These are phyloP conservation scores for Coccomyxa sp. DNA, from an alignment of 139 green algal genomes.

Conservation along the genomic window DNA sequence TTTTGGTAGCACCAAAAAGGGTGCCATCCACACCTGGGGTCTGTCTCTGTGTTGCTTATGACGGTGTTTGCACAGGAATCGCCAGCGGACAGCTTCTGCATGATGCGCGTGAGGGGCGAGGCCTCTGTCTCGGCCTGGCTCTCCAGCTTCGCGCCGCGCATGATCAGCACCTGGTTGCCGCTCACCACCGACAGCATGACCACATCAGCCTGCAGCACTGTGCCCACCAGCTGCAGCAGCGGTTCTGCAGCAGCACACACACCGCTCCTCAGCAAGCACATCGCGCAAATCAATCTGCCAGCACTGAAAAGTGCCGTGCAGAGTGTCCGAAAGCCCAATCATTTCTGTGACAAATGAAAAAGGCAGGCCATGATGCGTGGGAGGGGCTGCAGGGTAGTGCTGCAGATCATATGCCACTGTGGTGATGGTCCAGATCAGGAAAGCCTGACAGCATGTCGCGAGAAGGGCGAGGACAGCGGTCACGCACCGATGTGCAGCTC, in stretches of 20 bases:
- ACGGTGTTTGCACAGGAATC: too few species aligned
- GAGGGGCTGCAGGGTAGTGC: too few species aligned
- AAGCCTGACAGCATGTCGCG: not conserved
- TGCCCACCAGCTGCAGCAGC: not conserved
- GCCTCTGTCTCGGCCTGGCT: not conserved
- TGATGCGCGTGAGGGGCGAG: not conserved
- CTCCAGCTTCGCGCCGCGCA: not conserved
- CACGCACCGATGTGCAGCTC: not conserved
- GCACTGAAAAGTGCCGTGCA: not conserved
- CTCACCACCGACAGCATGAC: not conserved
- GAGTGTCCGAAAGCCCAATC: too few species aligned
- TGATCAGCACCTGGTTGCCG: not conserved
- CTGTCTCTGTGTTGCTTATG: too few species aligned
- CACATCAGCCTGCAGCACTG: not conserved
- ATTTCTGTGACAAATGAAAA: too few species aligned
- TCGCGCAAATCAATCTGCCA: not conserved
- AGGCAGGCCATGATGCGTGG: too few species aligned
- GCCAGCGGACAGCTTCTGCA: not conserved
- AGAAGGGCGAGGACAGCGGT: not conserved
- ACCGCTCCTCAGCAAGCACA: not conserved
- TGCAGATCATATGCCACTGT: not conserved
- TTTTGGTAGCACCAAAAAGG: too few species aligned
- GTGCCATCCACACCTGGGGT: too few species aligned
- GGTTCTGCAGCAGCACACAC: not conserved
- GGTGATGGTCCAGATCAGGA: not conserved